Evolutionary conservation across 495 filamentous ascomycete genomes (phyloP).

Genomic region (Penicillium silybi): DNA sequence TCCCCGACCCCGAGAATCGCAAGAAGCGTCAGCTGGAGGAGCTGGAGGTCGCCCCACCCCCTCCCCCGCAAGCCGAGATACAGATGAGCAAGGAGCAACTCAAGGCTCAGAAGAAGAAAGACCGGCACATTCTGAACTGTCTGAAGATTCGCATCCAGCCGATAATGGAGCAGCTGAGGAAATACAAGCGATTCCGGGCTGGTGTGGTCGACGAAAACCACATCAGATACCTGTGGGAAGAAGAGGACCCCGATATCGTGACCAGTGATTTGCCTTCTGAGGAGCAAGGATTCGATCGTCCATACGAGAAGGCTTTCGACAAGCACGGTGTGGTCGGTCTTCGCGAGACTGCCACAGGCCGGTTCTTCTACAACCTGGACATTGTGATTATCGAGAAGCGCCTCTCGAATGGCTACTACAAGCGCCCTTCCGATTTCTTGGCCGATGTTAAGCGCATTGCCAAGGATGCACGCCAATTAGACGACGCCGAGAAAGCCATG

Average conservation of each 20-base stretch:
- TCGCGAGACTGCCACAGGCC: slow-evolving; percentile 62
- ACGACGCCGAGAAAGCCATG: slow-evolving; percentile 69
- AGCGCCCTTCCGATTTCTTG: slow-evolving; percentile 79
- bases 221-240: slow-evolving; percentile 77
- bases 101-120: slow-evolving; percentile 73
- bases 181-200: slow-evolving; percentile 77
- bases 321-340: slow-evolving; percentile 70
- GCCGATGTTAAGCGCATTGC: slow-evolving; percentile 77
- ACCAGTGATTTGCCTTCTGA: slow-evolving; percentile 67
- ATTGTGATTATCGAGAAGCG: slow-evolving; percentile 91
- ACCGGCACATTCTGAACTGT: slow-evolving; percentile 74
- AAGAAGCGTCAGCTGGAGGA: slow-evolving; percentile 78
- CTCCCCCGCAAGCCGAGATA: slow-evolving; percentile 55
- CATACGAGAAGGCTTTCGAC: slow-evolving; percentile 71
- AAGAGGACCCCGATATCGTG: slow-evolving; percentile 76
- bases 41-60: slow-evolving; percentile 69
- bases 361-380: slow-evolving; percentile 92
- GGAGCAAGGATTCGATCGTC: slow-evolving; percentile 54
- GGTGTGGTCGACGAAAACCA: slow-evolving; percentile 68
- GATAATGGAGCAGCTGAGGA: slow-evolving; percentile 92
- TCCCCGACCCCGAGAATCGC: slow-evolving; percentile 78
- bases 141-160: slow-evolving; percentile 85
- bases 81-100: slow-evolving; percentile 66
- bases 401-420: slow-evolving; percentile 92
- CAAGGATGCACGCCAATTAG: slow-evolving; percentile 72